These are phyloP conservation scores for Tylopilus balloui DNA, from an alignment of 768 basidiomycete genomes.

Conservation along the genomic window DNA sequence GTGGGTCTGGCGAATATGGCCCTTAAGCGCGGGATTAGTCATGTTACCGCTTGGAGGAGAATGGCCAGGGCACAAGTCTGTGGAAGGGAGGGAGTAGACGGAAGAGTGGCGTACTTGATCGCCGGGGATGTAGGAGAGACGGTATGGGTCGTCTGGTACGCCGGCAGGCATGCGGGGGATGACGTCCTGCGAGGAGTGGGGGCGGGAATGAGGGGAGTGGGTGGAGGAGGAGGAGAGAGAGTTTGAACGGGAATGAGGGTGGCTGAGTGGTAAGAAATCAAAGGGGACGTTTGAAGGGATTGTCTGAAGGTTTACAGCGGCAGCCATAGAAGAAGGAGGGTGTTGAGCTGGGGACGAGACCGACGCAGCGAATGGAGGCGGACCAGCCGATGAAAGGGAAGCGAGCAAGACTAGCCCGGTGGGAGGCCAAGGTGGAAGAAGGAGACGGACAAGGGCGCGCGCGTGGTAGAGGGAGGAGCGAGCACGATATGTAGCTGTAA, in stretches of 20 bases:
- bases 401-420: constrained; percentile 16
- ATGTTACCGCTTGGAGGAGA: constrained; percentile 75
- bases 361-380: constrained; percentile 37
- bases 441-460: constrained; percentile 16
- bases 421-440: constrained; percentile 23
- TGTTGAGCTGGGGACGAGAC: constrained; percentile 30
- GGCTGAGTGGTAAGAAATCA: constrained; percentile 62
- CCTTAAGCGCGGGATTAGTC: constrained; percentile 72
- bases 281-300: constrained; percentile 63
- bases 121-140: constrained; percentile 50
- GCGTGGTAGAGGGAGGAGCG: constrained; percentile 5
- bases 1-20: constrained; percentile 69
- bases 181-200: constrained; percentile 72
- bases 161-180: constrained; percentile 49
- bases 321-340: constrained; percentile 55
- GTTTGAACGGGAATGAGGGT: constrained; percentile 70
- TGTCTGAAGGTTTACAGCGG: constrained; percentile 71
- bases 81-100: constrained; percentile 38
- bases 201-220: constrained; percentile 67
- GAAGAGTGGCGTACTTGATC: constrained; percentile 47
- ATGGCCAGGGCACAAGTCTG: constrained; percentile 47
- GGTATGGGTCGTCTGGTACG: constrained; percentile 68
- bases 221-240: constrained; percentile 76
- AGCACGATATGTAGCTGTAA: constrained; percentile 19
- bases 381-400: constrained; percentile 48